Conservation (phyloP, 2,329 filamentous ascomycete genomes). For the Botrytis sinoallii region DNA sequence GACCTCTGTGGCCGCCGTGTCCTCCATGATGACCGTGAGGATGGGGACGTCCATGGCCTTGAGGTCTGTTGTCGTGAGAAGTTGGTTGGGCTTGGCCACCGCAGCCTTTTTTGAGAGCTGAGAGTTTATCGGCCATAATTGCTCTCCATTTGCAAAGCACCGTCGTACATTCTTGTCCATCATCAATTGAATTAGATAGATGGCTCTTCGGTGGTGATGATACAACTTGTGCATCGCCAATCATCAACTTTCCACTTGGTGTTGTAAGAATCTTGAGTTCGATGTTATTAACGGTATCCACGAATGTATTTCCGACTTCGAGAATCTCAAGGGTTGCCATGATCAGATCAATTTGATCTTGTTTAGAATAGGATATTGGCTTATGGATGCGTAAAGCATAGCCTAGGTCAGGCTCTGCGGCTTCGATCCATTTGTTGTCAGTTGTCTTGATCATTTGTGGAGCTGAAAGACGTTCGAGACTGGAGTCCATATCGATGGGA, state of each 20-base stretch:
- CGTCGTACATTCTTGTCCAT: slow-evolving; percentile 43
- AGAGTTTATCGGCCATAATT: slow-evolving; percentile 47
- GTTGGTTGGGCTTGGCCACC: slow-evolving; percentile 28
- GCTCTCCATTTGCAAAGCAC: slow-evolving; percentile 55
- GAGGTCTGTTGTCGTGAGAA: slow-evolving; percentile 23
- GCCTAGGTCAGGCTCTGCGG: slow-evolving; percentile 31
- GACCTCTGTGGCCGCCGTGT: slow-evolving; percentile 26
- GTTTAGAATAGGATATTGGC: slow-evolving; percentile 47
- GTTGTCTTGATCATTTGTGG: slow-evolving; percentile 43
- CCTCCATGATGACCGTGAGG: slow-evolving; percentile 31
- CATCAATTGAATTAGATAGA: slow-evolving; percentile 32
- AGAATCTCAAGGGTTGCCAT: slow-evolving; percentile 56
- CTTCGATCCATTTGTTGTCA: slow-evolving; percentile 30
- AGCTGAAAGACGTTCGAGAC: slow-evolving; percentile 46
- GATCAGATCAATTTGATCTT: slow-evolving; percentile 52
- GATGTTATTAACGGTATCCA: slow-evolving; percentile 54
- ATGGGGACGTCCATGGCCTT: slow-evolving; percentile 19
- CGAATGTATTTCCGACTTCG: slow-evolving; percentile 55
- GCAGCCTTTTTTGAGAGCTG: slow-evolving; percentile 37
- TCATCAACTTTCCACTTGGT: slow-evolving; percentile 51
- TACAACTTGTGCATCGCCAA: slow-evolving; percentile 45
- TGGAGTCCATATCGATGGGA: slow-evolving; percentile 40
- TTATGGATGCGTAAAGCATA: slow-evolving; percentile 36
- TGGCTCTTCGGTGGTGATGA: slow-evolving; percentile 30
- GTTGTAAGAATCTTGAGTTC: slow-evolving; percentile 62